Base-by-base conservation (phyloP, 106 monocot genomes). In the Acanthochlamys bracteata region DNA sequence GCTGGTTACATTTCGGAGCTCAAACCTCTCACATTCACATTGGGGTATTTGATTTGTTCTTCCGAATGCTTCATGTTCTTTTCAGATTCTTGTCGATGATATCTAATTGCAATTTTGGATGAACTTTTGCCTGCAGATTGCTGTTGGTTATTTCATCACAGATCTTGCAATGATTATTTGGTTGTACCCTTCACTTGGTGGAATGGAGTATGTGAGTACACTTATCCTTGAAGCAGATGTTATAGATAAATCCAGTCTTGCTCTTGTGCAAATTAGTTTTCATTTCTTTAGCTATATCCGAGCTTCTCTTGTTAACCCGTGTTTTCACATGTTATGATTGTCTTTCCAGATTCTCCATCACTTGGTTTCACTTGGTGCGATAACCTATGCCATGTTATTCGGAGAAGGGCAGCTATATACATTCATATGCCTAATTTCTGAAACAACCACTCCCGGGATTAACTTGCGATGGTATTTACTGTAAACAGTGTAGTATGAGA, bases 321-420 rank as follows among this genome's bases (percentile, higher is more conserved):
- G n/a, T n/a, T n/a, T n/a, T n/a, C n/a, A n/a, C n/a, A n/a, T n/a
- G n/a, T n/a, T n/a, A n/a, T n/a, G n/a, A n/a, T n/a, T n/a, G n/a
- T n/a, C n/a, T 26, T 81, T 70, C 53, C 76, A 90, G 95, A 78
- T 85, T 54, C n/a, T 85, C 54, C 91, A 88, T 73, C 96, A 98
- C 71, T 56, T 78, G 42, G 81, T 98, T 21, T 91, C 88, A 20
- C 27, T 92, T 58, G 68, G 79, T 75, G 76, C 83, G 21, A 75
- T 91, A 65, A 39, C 79, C 7, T 98, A 98, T 64, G 61, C 85
- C 20, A 81, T 92, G 80, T 54, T 88, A 21, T 83, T 83, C 57
- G 83, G 92, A 41, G 82, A 92, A 73, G 96, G 88, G 21, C 96
- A 98, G 65, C 62, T 98, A 41, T 98, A 91, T 59, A 85, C 96